Conservation (phyloP, 1,139 yeast genomes). For the Yamadazyma buinensis region DNA sequence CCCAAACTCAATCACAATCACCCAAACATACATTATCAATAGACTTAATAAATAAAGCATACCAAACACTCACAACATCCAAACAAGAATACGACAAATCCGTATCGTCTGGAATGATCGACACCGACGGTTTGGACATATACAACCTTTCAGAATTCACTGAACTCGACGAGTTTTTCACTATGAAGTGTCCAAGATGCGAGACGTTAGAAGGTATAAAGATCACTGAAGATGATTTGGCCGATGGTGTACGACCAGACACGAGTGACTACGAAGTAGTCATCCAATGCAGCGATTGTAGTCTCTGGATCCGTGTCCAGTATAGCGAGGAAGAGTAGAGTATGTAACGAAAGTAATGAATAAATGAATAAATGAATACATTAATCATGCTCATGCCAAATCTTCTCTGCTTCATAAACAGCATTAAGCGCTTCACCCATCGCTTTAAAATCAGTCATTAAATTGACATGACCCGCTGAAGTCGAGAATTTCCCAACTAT, state of each 20-base stretch:
- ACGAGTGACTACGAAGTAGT: conserved; percentile 62
- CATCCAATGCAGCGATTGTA: conserved; percentile 77
- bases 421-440: conserved; percentile 70
- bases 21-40: conserved; percentile 14
- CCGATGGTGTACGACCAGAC: conserved; percentile 45
- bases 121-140: conserved; percentile 57
- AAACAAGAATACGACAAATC: background rate
- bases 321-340: conserved; percentile 40
- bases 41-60: conserved; percentile 57
- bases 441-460: conserved; percentile 69
- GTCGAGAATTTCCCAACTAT: conserved; percentile 68
- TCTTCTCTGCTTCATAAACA: conserved; percentile 50
- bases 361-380: background rate
- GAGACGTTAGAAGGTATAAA: conserved; percentile 50
- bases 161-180: conserved; percentile 5
- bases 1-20: background rate
- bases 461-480: conserved; percentile 71
- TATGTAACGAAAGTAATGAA: background rate
- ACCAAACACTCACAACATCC: conserved; percentile 34
- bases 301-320: conserved; percentile 76
- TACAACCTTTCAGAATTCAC: conserved; percentile 60
- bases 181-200: conserved; percentile 71
- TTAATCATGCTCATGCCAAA: conserved; percentile 20
- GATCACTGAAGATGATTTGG: conserved; percentile 59
- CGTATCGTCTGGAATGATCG: conserved; percentile 25